A percentile compares a stretch with the other conserved stretches of the same genome.
Evolutionary conservation across 1,284 basidiomycete species (phyloP).

Genomic region (Ceratorhiza oryzae-sativae): DNA sequence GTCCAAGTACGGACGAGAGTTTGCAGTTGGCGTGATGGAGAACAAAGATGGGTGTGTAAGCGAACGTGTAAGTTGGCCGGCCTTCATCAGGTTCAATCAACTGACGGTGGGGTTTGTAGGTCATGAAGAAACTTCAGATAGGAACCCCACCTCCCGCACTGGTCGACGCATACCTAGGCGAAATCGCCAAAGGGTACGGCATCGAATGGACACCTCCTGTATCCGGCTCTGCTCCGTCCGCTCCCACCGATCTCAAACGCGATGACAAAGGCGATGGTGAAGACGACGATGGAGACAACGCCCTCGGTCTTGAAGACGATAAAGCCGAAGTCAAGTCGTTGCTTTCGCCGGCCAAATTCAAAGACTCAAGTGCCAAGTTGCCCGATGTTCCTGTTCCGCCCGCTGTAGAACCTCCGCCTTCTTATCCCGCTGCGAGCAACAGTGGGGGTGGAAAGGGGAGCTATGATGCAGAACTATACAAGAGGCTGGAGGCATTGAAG

Average conservation of each 20-base stretch:
- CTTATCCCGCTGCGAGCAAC: constrained; percentile 2
- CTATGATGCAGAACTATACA: constrained; percentile 25
- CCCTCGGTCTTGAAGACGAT: not conserved
- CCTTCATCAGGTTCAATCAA: not conserved
- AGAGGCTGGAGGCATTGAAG: constrained; percentile 26
- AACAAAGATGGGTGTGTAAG: constrained; percentile 81
- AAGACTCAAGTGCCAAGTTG: constrained; percentile 14
- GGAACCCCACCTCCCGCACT: constrained; percentile 74
- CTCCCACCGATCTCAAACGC: constrained; percentile 7
- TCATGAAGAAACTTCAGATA: constrained; percentile 73
- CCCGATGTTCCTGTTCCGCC: constrained; percentile 24
- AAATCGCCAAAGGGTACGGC: constrained; percentile 88
- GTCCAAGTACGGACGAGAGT: constrained; percentile 91
- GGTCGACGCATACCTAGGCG: constrained; percentile 85
- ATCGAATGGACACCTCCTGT: constrained; percentile 68
- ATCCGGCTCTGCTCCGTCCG: not conserved
- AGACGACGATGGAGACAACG: not conserved
- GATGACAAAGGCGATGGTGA: not conserved
- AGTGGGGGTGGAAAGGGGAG: not conserved
- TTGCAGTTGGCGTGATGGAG: constrained; percentile 79
- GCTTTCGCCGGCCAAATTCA: constrained; percentile 26
- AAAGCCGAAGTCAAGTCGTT: constrained; percentile 8
- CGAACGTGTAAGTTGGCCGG: constrained; percentile 68
- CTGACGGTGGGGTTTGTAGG: constrained; percentile 53
- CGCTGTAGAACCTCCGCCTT: constrained; percentile 17